A percentile compares a stretch with the other conserved stretches of the same genome.
Evolutionary conservation across 768 basidiomycete genomes (phyloP).

Genomic region (Russula dissimulans): DNA sequence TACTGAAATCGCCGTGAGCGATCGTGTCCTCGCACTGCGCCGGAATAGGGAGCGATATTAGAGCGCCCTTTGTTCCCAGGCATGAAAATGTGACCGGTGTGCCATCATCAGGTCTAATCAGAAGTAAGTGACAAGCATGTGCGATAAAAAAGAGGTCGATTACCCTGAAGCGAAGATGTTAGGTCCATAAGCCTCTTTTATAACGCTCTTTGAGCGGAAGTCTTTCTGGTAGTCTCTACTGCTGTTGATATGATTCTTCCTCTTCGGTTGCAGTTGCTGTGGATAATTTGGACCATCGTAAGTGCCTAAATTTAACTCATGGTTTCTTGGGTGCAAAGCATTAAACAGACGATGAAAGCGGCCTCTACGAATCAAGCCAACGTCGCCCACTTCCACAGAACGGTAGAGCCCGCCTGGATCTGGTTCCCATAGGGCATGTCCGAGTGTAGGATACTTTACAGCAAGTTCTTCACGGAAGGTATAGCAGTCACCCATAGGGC

Average conservation of each 20-base stretch:
- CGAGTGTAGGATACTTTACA: background rate
- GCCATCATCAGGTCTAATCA: background rate
- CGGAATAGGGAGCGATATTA: background rate
- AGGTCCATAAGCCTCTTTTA: background rate
- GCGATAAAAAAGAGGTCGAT: accelerated
- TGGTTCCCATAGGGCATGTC: background rate
- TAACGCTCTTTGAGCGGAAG: background rate
- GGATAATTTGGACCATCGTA: background rate
- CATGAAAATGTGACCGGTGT: background rate
- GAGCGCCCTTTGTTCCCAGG: background rate
- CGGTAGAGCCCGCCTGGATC: background rate
- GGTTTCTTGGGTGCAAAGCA: background rate
- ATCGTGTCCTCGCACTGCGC: background rate
- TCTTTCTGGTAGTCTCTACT: background rate
- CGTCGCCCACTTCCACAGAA: background rate
- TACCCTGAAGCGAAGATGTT: background rate
- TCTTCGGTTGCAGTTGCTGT: background rate
- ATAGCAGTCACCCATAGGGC: too few relatives aligned
- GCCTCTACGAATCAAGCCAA: background rate
- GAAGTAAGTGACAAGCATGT: background rate
- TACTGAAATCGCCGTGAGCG: background rate
- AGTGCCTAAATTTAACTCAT: background rate
- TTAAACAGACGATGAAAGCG: background rate
- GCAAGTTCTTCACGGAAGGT: background rate
- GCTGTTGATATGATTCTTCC: background rate